Conservation (phyloP, 2,329 filamentous ascomycete genomes). For the Verruconis gallopava region DNA sequence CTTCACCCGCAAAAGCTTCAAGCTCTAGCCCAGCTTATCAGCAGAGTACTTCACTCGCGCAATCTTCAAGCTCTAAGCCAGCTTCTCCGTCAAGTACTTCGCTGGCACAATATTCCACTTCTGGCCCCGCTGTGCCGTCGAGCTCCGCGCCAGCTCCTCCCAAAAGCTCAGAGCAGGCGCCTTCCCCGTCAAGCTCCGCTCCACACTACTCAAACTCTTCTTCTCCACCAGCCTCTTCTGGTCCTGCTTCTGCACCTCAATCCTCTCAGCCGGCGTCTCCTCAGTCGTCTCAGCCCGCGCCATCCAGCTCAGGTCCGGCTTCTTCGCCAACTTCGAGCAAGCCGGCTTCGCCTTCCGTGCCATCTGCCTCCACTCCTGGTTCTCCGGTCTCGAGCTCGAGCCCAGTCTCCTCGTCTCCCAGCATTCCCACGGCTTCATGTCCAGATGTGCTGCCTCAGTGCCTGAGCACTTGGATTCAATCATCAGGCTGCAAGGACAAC, state of each 20-base stretch:
- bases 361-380: background rate
- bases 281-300: background rate
- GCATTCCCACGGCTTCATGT: conserved; percentile 25
- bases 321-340: conserved; percentile 2
- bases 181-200: background rate
- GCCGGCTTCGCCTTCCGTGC: conserved; percentile 8
- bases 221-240: background rate
- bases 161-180: background rate
- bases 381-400: background rate
- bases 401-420: conserved; percentile 6
- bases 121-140: background rate
- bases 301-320: background rate
- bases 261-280: background rate
- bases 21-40: conserved; percentile 7
- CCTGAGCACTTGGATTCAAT: conserved; percentile 78
- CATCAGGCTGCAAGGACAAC: conserved; percentile 68
- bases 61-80: conserved; percentile 9
- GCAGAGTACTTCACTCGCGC: too few relatives aligned
- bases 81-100: background rate
- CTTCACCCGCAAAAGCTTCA: conserved; percentile 3
- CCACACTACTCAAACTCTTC: background rate
- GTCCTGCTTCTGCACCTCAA: background rate
- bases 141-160: background rate
- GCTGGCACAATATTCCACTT: background rate
- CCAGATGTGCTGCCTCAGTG: conserved; percentile 72